Conservation (phyloP, 129 eudicot species). For the Chrysanthemum lavandulifolium region DNA sequence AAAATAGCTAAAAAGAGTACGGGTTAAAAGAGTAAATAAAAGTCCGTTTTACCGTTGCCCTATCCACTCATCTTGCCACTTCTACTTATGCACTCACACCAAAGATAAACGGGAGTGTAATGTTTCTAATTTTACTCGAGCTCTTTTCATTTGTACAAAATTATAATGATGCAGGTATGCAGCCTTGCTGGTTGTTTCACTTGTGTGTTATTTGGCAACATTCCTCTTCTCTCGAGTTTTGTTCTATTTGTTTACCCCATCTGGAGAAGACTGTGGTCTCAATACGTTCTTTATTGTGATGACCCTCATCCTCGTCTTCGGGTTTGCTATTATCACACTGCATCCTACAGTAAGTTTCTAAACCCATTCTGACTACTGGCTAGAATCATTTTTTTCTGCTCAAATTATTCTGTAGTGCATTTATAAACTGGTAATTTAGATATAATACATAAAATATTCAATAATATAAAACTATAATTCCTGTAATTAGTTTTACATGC, state of each 20-base stretch:
- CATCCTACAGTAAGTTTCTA: conserved; percentile 80
- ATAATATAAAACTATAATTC: neutral
- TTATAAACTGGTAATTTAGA: neutral
- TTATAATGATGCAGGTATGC: conserved; percentile 58
- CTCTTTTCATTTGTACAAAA: neutral
- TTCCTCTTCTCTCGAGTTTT: conserved; percentile 68
- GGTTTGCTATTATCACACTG: conserved; percentile 72
- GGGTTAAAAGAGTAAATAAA: too few species aligned
- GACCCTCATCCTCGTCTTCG: conserved; percentile 69
- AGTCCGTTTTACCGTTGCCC: neutral
- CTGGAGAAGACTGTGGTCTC: conserved; percentile 90
- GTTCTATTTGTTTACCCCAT: conserved; percentile 80
- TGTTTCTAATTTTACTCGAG: neutral
- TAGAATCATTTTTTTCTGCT: neutral
- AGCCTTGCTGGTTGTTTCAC: conserved; percentile 87
- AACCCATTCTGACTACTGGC: conserved; percentile 18
- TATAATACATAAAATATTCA: neutral
- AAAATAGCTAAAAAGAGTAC: neutral
- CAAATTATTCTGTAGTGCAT: neutral
- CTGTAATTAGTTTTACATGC: neutral
- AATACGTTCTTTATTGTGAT: conserved; percentile 87
- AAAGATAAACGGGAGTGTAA: neutral
- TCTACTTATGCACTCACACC: neutral
- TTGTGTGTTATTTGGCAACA: conserved; percentile 80
- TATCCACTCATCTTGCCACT: neutral